phyloP scores from a whole-genome alignment of 768 basidiomycete genomes.

The Dentipellis sp. region DNA sequence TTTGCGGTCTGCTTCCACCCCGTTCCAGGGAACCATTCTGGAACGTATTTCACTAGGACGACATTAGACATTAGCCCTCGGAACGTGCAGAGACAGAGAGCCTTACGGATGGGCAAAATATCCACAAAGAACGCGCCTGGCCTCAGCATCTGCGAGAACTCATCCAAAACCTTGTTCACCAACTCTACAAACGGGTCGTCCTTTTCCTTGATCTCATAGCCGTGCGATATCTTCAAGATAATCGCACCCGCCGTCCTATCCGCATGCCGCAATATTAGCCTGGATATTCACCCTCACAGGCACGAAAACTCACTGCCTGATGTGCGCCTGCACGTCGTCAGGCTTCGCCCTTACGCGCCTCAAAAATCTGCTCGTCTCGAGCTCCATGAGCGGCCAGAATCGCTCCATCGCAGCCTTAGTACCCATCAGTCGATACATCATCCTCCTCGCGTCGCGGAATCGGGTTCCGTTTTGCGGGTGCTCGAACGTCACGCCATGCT shows the following conservation, averaged over 20 bases:
- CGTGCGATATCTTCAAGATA: not conserved
- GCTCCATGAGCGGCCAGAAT: slow-evolving; percentile 1
- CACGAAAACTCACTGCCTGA: not conserved
- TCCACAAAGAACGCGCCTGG: slow-evolving; percentile 1
- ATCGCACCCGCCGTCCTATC: not conserved
- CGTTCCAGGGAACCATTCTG: slow-evolving; percentile 4
- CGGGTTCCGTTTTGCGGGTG: slow-evolving; percentile 33
- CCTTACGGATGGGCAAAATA: not conserved
- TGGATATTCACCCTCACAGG: not conserved
- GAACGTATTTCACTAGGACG: slow-evolving; percentile 1
- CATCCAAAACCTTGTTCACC: not conserved
- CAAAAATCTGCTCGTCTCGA: not conserved
- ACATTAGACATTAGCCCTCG: not conserved
- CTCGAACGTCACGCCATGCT: slow-evolving; percentile 25
- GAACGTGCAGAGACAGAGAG: not conserved
- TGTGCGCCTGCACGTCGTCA: not conserved
- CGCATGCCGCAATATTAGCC: not conserved
- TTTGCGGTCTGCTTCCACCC: not conserved
- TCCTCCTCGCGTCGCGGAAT: slow-evolving; percentile 34
- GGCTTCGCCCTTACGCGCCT: not conserved
- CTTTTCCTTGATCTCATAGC: not conserved
- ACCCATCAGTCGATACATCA: slow-evolving; percentile 34
- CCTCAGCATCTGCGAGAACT: not conserved
- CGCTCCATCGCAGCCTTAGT: slow-evolving; percentile 1
- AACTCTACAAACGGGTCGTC: not conserved